Evolutionary conservation across 441 rosid species (phyloP).

Genomic region (Gossypium schwendimanii): DNA sequence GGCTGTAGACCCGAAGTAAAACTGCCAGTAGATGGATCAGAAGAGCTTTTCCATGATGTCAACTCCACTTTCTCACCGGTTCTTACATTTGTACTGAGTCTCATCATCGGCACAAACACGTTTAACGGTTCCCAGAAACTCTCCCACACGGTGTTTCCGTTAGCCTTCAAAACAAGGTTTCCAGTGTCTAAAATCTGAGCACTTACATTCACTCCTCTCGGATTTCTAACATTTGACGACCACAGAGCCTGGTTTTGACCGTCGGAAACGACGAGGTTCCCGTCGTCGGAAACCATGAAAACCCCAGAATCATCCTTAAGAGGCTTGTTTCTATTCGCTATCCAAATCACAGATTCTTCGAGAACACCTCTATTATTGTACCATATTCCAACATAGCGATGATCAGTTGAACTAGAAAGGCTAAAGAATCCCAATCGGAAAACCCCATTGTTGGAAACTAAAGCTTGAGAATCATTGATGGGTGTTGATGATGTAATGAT

Average conservation of each 20-base stretch:
- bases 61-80: constrained; percentile 2
- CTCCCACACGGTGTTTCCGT: constrained; percentile 13
- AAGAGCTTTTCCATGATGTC: constrained; percentile 31
- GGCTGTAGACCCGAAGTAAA: constrained; percentile 24
- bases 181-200: constrained; percentile 20
- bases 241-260: constrained; percentile 10
- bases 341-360: constrained; percentile 30
- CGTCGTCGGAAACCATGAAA: constrained; percentile 27
- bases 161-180: constrained; percentile 12
- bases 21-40: constrained; percentile 34
- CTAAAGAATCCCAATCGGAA: background rate
- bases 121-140: constrained; percentile 16
- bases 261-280: constrained; percentile 35
- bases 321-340: constrained; percentile 41
- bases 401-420: constrained; percentile 7
- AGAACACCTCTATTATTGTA: constrained; percentile 14
- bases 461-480: background rate
- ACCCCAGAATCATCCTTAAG: constrained; percentile 37
- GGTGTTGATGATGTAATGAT: constrained; percentile 19
- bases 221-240: constrained; percentile 27
- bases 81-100: constrained; percentile 1
- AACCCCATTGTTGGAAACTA: constrained; percentile 19
- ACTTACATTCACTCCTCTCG: background rate
- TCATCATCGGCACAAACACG: constrained; percentile 11
- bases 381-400: constrained; percentile 49